phyloP scores from a whole-genome alignment of 345 rosid genomes.

The Ailanthus altissimus region DNA sequence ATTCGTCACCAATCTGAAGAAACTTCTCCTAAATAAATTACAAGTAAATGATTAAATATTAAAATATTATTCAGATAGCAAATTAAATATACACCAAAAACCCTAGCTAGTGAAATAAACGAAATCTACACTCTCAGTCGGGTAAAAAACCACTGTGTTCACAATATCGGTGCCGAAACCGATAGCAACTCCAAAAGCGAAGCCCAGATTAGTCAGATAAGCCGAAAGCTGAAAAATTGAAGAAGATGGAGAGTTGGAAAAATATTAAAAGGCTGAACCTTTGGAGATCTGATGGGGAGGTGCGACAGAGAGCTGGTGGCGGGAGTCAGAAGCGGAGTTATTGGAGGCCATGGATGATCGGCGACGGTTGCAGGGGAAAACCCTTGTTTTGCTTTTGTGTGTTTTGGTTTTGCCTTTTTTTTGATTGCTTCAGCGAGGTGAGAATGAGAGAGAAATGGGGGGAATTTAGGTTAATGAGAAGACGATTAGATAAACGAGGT shows the following conservation, averaged over 20 bases:
- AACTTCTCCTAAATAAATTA: not conserved
- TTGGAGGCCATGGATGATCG: slow-evolving; percentile 79
- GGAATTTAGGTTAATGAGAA: slow-evolving; percentile 19
- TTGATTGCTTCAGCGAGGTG: slow-evolving; percentile 27
- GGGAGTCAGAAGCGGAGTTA: slow-evolving; percentile 49
- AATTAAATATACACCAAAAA: not conserved
- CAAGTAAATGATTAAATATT: not conserved
- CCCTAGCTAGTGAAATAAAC: slow-evolving; percentile 8
- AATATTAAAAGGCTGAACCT: slow-evolving; percentile 39
- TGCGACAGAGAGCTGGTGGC: slow-evolving; percentile 52
- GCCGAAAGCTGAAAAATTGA: not conserved
- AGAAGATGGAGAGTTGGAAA: not conserved
- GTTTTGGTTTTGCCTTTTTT: not conserved
- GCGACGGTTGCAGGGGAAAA: slow-evolving; percentile 37
- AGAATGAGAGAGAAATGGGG: slow-evolving; percentile 14
- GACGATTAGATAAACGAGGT: not conserved
- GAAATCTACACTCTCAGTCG: not conserved
- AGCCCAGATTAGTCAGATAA: not conserved
- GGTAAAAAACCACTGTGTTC: not conserved
- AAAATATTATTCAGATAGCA: not conserved
- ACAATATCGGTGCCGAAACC: slow-evolving; percentile 4
- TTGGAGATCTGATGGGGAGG: slow-evolving; percentile 83
- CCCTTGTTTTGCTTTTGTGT: not conserved
- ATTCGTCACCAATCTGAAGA: not conserved
- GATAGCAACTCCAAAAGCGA: slow-evolving; percentile 13